Percentiles rank a stretch among this genome's conserved stretches.
phyloP scores from a whole-genome alignment of 805 yeast genomes.

The Candida quercuum region DNA sequence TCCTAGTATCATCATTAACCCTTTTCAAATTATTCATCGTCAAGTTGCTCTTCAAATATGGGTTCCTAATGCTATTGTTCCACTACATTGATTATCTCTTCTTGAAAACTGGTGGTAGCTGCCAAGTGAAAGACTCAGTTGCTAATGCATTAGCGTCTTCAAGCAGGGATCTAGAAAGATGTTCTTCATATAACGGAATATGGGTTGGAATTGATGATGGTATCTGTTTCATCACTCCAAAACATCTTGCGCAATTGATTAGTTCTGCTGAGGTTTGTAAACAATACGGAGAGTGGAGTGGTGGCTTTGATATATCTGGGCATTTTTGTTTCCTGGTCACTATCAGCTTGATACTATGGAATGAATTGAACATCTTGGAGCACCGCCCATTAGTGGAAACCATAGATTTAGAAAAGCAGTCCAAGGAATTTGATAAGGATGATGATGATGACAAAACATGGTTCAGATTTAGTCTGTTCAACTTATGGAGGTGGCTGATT shows the following conservation, averaged over 20 bases:
- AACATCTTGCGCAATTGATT: slow-evolving; percentile 10
- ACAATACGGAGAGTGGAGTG: slow-evolving; percentile 35
- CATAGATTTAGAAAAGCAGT: slow-evolving; percentile 6
- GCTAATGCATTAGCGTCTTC: slow-evolving; percentile 5
- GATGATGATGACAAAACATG: slow-evolving; percentile 1
- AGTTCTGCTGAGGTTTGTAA: slow-evolving; percentile 29
- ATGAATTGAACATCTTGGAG: slow-evolving; percentile 23
- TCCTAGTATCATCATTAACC: neutral
- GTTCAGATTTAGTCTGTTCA: slow-evolving; percentile 5
- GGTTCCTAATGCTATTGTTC: slow-evolving; percentile 21
- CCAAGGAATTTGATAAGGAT: neutral
- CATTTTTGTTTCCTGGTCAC: slow-evolving; percentile 43
- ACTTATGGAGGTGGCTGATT: slow-evolving; percentile 11
- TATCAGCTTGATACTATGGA: slow-evolving; percentile 36
- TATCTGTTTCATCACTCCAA: slow-evolving; percentile 12
- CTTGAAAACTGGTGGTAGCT: slow-evolving; percentile 29
- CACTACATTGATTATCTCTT: slow-evolving; percentile 28
- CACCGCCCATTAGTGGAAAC: slow-evolving; percentile 1
- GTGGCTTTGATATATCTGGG: slow-evolving; percentile 51
- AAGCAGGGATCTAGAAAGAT: slow-evolving; percentile 4
- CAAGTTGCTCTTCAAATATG: slow-evolving; percentile 23
- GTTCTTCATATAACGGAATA: slow-evolving; percentile 14
- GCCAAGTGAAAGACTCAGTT: slow-evolving; percentile 15
- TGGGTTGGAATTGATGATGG: slow-evolving; percentile 15
- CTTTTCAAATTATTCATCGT: slow-evolving; percentile 17